These are phyloP conservation scores for Teunomyces cretensis DNA, from an alignment of 805 yeast genomes.

Conservation along the genomic window DNA sequence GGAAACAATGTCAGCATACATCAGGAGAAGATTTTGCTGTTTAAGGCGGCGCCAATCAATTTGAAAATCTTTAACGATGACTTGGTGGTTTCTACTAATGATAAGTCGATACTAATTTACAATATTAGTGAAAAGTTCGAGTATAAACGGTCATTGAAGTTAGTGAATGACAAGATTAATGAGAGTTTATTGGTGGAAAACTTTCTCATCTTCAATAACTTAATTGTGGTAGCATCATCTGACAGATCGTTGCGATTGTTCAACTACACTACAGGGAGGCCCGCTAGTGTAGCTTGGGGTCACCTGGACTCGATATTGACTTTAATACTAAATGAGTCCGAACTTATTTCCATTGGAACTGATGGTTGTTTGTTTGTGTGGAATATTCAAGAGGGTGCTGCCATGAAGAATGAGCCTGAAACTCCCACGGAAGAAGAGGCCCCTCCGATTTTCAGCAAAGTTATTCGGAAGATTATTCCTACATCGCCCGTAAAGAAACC, in stretches of 20 bases:
- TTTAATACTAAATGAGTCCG: slow-evolving; percentile 23
- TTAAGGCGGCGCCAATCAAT: slow-evolving; percentile 51
- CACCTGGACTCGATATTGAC: slow-evolving; percentile 48
- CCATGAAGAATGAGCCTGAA: slow-evolving; percentile 1
- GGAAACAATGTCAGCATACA: slow-evolving; percentile 18
- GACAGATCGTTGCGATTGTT: slow-evolving; percentile 60
- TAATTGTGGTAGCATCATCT: slow-evolving; percentile 44
- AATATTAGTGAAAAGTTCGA: slow-evolving; percentile 32
- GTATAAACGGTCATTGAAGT: slow-evolving; percentile 36
- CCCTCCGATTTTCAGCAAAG: slow-evolving; percentile 25
- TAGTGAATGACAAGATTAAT: slow-evolving; percentile 34
- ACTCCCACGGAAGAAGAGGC: slow-evolving; percentile 5
- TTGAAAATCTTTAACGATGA: slow-evolving; percentile 39
- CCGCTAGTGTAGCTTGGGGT: slow-evolving; percentile 56
- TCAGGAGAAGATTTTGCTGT: slow-evolving; percentile 48
- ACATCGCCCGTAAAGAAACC: slow-evolving; percentile 2
- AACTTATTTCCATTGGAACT: slow-evolving; percentile 44
- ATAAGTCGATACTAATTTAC: slow-evolving; percentile 46
- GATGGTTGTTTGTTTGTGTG: slow-evolving; percentile 59
- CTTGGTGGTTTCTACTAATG: slow-evolving; percentile 51
- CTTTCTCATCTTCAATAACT: slow-evolving; percentile 29
- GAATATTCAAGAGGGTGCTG: slow-evolving; percentile 20
- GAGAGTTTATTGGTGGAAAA: slow-evolving; percentile 49
- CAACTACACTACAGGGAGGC: slow-evolving; percentile 45
- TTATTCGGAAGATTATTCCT: slow-evolving; percentile 33